Percentiles rank a stretch among this genome's conserved stretches.
Evolutionary conservation across 192 early-diverging fungal genomes (phyloP).

Genomic region (Rhizoclosmatium globosum): DNA sequence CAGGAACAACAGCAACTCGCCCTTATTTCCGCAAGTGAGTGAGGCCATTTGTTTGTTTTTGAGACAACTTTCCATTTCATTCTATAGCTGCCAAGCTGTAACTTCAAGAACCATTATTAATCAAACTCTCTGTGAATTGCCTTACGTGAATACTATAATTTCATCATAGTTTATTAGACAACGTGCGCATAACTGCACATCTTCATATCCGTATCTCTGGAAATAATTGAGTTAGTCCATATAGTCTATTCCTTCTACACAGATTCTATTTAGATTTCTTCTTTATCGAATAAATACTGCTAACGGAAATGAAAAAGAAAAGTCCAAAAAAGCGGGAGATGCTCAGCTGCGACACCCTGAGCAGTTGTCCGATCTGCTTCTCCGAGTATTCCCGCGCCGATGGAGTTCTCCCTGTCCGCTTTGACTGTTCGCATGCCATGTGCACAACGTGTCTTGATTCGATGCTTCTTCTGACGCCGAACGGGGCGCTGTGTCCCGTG

Average conservation of each 20-base stretch:
- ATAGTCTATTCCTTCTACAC: no score
- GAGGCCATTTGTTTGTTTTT: not conserved
- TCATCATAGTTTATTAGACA: not conserved
- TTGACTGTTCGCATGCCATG: constrained; percentile 22
- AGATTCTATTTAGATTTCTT: no score
- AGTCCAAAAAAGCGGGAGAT: not conserved
- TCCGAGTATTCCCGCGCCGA: constrained; percentile 15
- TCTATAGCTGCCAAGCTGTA: not conserved
- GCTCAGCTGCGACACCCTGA: not conserved
- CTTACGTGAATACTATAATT: not conserved
- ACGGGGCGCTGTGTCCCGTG: constrained; percentile 32
- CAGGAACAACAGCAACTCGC: not conserved
- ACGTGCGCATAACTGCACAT: not conserved
- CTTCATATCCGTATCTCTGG: not conserved
- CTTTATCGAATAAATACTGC: no score
- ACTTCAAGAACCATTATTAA: not conserved
- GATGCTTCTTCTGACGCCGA: constrained; percentile 23
- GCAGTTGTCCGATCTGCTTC: constrained; percentile 14
- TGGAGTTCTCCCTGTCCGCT: constrained; percentile 14
- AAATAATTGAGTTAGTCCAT: no score
- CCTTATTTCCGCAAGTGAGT: not conserved
- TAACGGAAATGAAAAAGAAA: constrained; percentile 5
- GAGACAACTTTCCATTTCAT: not conserved
- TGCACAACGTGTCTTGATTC: constrained; percentile 7
- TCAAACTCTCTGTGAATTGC: not conserved